Conservation (phyloP, 2,329 filamentous ascomycete species). For the Ophidiomyces ophidiicola region DNA sequence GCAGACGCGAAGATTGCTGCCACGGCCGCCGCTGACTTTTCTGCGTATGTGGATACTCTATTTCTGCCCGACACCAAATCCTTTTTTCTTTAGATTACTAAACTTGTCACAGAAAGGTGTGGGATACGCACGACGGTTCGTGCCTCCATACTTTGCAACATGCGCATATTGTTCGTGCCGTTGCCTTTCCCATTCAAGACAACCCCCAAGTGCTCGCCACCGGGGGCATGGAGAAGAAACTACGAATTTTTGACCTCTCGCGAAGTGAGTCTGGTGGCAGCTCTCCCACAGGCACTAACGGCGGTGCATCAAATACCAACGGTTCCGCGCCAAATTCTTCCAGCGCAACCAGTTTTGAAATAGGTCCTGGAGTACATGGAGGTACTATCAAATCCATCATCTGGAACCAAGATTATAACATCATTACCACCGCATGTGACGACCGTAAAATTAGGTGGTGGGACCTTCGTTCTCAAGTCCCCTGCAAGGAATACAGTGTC, state of each 20-base stretch:
- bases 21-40: conserved; percentile 92
- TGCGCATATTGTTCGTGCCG: conserved; percentile 85
- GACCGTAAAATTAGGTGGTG: conserved; percentile 93
- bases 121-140: conserved; percentile 93
- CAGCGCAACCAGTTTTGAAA: conserved; percentile 62
- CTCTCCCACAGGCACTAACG: conserved; percentile 29
- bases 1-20: conserved; percentile 78
- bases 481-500: conserved; percentile 63
- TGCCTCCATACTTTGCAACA: conserved; percentile 77
- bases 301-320: conserved; percentile 21
- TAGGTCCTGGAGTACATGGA: conserved; percentile 70
- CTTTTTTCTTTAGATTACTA: conserved; percentile 7
- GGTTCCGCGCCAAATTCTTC: conserved; percentile 34
- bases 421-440: conserved; percentile 77
- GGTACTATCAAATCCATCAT: conserved; percentile 92
- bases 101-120: conserved; percentile 60
- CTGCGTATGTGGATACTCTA: conserved; percentile 53
- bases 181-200: conserved; percentile 74
- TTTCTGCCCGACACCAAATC: conserved; percentile 2
- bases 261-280: conserved; percentile 36
- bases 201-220: conserved; percentile 75
- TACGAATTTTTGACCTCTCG: conserved; percentile 81
- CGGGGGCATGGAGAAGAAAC: conserved; percentile 89
- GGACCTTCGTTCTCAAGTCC: conserved; percentile 64
- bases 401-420: conserved; percentile 79